A percentile compares a stretch with the other conserved stretches of the same genome.
phyloP scores from a whole-genome alignment of 2,329 filamentous ascomycete genomes.

The Chrysoporthe austroafricana region DNA sequence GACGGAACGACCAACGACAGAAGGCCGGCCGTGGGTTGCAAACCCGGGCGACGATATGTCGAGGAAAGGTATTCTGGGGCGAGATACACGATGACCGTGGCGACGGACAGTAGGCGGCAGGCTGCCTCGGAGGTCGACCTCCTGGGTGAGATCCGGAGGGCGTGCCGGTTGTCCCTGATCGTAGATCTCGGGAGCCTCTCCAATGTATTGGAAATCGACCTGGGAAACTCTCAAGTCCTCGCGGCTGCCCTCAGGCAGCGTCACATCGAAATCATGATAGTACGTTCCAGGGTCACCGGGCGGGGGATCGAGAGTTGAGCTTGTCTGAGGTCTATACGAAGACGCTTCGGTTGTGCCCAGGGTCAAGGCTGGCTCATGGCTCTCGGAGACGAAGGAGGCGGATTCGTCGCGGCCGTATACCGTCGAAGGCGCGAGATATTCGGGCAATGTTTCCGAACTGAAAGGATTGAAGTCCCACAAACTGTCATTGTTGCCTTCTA shows the following conservation, averaged over 20 bases:
- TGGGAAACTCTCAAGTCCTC: not conserved
- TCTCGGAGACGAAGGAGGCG: not conserved
- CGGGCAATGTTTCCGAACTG: not conserved
- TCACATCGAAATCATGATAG: not conserved
- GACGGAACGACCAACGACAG: not conserved
- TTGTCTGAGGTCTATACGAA: not conserved
- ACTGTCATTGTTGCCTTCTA: not conserved
- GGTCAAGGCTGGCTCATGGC: not conserved
- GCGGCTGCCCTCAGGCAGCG: not conserved
- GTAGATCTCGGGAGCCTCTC: not conserved
- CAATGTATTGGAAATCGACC: conserved; percentile 2
- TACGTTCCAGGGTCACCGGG: not conserved
- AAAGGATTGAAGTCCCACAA: not conserved
- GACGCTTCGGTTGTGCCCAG: not conserved
- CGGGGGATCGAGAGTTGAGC: not conserved
- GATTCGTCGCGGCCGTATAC: not conserved
- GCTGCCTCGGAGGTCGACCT: conserved; percentile 9
- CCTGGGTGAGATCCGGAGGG: conserved; percentile 7
- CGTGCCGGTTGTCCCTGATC: conserved; percentile 8
- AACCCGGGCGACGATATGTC: not conserved
- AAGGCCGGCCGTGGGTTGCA: not conserved
- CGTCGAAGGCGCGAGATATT: not conserved
- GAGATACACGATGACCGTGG: not conserved
- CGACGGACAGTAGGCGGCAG: not conserved
- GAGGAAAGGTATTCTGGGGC: not conserved